A percentile compares a stretch with the other conserved stretches of the same genome.
These are phyloP conservation scores for Murraya paniculata DNA, from an alignment of 345 rosid genomes.

Conservation along the genomic window DNA sequence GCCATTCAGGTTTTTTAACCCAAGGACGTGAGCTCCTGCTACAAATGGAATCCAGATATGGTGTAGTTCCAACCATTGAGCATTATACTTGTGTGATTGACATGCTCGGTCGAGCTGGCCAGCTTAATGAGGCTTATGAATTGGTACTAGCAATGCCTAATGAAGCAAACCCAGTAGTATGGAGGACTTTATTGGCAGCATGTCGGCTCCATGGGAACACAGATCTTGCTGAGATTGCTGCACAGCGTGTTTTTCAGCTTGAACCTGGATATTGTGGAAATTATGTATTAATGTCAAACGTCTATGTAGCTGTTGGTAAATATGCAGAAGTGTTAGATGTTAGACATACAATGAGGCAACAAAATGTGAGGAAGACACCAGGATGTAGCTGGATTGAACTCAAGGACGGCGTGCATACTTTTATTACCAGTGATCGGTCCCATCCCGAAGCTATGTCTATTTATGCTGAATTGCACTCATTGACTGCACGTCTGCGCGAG, in stretches of 20 bases:
- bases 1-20: conserved; percentile 53
- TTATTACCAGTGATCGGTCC: conserved; percentile 31
- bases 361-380: conserved; percentile 44
- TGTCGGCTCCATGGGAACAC: conserved; percentile 44
- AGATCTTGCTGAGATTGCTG: conserved; percentile 36
- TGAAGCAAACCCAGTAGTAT: conserved; percentile 40
- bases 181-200: conserved; percentile 61
- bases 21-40: conserved; percentile 39
- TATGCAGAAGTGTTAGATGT: conserved; percentile 40
- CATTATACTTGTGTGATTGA: conserved; percentile 65
- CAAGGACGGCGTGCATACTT: conserved; percentile 32
- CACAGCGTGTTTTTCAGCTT: conserved; percentile 33
- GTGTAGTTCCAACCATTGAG: conserved; percentile 52
- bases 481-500: conserved; percentile 35
- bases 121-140: conserved; percentile 54
- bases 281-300: conserved; percentile 49
- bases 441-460: conserved; percentile 39
- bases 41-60: conserved; percentile 40
- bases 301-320: conserved; percentile 38
- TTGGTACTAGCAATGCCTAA: conserved; percentile 44
- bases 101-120: conserved; percentile 71
- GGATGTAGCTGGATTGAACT: conserved; percentile 52
- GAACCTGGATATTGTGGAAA: conserved; percentile 46
- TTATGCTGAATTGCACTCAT: conserved; percentile 24
- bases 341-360: conserved; percentile 44